phyloP scores from a whole-genome alignment of 2,329 filamentous ascomycete genomes.

The Fusarium dlaminii region DNA sequence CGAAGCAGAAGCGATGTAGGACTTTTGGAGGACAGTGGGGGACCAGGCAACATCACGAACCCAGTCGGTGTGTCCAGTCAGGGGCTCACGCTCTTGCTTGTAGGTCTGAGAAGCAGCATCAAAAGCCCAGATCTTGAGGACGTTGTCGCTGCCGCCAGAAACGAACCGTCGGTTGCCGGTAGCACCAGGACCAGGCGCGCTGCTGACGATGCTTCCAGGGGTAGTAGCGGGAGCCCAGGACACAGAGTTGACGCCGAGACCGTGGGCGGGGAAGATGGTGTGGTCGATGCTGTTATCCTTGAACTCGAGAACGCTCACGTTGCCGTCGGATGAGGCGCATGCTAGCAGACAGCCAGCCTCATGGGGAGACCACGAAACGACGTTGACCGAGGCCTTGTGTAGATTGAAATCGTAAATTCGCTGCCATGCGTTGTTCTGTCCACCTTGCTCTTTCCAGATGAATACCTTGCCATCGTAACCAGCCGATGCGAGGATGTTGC shows the following conservation, averaged over 20 bases:
- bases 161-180: slow-evolving; percentile 83
- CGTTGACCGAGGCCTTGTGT: slow-evolving; percentile 96
- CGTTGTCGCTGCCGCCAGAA: slow-evolving; percentile 92
- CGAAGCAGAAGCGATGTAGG: slow-evolving; percentile 93
- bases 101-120: slow-evolving; percentile 70
- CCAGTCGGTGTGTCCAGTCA: slow-evolving; percentile 92
- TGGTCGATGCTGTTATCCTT: slow-evolving; percentile 95
- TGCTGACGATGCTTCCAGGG: slow-evolving; percentile 86
- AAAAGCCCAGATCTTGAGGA: slow-evolving; percentile 92
- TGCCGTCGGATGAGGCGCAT: slow-evolving; percentile 92
- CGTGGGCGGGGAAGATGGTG: slow-evolving; percentile 89
- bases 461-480: slow-evolving; percentile 98
- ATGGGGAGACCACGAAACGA: slow-evolving; percentile 96
- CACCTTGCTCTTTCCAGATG: slow-evolving; percentile 92
- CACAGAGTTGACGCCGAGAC: slow-evolving; percentile 93
- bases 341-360: slow-evolving; percentile 94
- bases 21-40: slow-evolving; percentile 92
- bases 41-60: slow-evolving; percentile 98
- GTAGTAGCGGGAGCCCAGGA: slow-evolving; percentile 90
- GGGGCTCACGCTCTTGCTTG: slow-evolving; percentile 68
- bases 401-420: slow-evolving; percentile 92
- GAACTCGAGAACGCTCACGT: slow-evolving; percentile 94
- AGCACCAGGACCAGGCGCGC: slow-evolving; percentile 66
- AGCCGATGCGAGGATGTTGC: slow-evolving; percentile 94
- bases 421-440: slow-evolving; percentile 72